phyloP scores from a whole-genome alignment of 306 rosid genomes.

The Malus sylvestris region DNA sequence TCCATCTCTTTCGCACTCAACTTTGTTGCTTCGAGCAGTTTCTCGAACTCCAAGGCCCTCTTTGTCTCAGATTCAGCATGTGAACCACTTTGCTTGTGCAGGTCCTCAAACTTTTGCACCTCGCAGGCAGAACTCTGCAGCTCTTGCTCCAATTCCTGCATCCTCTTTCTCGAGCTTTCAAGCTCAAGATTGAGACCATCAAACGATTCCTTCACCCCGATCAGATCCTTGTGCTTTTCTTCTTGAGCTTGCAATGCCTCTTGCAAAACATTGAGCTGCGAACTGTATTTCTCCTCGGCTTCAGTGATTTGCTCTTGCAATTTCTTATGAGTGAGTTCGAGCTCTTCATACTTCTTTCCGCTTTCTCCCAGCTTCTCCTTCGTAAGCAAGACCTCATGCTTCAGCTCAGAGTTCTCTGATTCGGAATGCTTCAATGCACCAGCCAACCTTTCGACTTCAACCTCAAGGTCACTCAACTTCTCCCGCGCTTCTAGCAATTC shows the following conservation, averaged over 20 bases:
- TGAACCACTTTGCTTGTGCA: constrained; percentile 73
- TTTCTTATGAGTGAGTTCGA: constrained; percentile 56
- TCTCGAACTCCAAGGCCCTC: constrained; percentile 65
- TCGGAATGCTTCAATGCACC: constrained; percentile 63
- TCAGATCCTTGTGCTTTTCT: constrained; percentile 55
- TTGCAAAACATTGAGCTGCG: constrained; percentile 51
- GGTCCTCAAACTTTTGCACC: constrained; percentile 66
- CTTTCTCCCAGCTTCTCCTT: constrained; percentile 57
- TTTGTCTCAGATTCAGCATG: constrained; percentile 70
- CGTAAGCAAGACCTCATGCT: constrained; percentile 53
- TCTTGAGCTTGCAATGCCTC: constrained; percentile 71
- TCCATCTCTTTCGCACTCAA: constrained; percentile 47
- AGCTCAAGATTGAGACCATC: constrained; percentile 53
- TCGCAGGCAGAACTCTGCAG: constrained; percentile 51
- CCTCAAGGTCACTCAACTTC: constrained; percentile 68
- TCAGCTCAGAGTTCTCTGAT: constrained; percentile 61
- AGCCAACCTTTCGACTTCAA: constrained; percentile 53
- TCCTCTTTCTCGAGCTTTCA: constrained; percentile 59
- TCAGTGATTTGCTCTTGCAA: constrained; percentile 58
- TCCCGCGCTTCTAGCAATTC: constrained; percentile 80
- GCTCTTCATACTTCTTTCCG: constrained; percentile 51
- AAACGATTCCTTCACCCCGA: constrained; percentile 60
- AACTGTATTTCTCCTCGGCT: constrained; percentile 52
- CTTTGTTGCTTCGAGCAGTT: constrained; percentile 62
- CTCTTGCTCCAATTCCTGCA: constrained; percentile 55